These are phyloP conservation scores for Trifolium repens DNA, from an alignment of 306 rosid genomes.

Conservation along the genomic window DNA sequence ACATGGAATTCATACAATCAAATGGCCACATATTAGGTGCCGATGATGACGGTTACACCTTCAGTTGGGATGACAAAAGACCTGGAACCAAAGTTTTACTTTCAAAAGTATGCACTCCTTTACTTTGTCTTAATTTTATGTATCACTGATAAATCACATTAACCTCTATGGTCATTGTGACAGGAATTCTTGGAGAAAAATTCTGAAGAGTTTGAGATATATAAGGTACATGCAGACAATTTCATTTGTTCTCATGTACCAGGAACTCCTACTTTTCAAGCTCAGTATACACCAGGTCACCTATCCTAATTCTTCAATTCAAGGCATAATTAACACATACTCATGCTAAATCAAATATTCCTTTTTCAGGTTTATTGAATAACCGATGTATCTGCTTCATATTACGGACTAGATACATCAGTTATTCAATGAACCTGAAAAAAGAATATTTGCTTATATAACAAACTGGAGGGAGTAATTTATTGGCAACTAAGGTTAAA, in stretches of 20 bases:
- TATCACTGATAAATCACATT: neutral
- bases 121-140: neutral
- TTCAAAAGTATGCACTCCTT: conserved; percentile 59
- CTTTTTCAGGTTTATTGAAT: too few species aligned
- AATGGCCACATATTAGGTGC: conserved; percentile 85
- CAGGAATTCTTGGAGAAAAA: conserved; percentile 69
- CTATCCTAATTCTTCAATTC: too few species aligned
- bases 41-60: conserved; percentile 70
- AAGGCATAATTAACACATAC: too few species aligned
- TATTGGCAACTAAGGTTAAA: too few species aligned
- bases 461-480: too few species aligned
- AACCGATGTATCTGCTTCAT: too few species aligned
- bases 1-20: conserved; percentile 64
- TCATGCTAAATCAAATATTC: too few species aligned
- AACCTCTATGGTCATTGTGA: neutral
- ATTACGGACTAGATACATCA: too few species aligned
- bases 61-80: conserved; percentile 95
- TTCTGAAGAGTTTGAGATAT: conserved; percentile 59
- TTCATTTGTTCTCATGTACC: conserved; percentile 77
- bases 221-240: conserved; percentile 79
- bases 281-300: conserved; percentile 76
- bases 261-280: conserved; percentile 67
- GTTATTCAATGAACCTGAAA: too few species aligned
- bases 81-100: conserved; percentile 82
- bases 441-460: too few species aligned